Percentiles rank a stretch among this genome's conserved stretches.
These are phyloP conservation scores for Crepidotus variabilis DNA, from an alignment of 768 basidiomycete genomes.

Conservation along the genomic window DNA sequence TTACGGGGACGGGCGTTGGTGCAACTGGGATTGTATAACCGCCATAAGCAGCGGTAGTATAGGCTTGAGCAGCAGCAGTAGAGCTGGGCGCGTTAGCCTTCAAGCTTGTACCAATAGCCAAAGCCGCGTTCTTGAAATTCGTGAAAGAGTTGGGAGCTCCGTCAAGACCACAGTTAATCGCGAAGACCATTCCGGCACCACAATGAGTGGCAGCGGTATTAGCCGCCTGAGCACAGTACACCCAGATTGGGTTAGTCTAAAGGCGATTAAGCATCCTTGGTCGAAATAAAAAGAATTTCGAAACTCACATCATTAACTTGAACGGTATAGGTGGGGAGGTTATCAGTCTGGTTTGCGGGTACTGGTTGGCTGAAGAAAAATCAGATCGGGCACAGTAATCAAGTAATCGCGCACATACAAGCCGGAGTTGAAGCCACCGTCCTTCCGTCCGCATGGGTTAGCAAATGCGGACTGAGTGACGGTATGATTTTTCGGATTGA, in stretches of 20 bases:
- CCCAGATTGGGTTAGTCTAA: constrained; percentile 56
- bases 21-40: constrained; percentile 47
- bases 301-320: constrained; percentile 42
- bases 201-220: constrained; percentile 53
- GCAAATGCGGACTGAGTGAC: constrained; percentile 49
- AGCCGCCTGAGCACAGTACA: constrained; percentile 52
- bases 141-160: constrained; percentile 56
- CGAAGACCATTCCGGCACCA: constrained; percentile 64
- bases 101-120: constrained; percentile 50
- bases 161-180: constrained; percentile 56
- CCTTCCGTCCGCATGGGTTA: constrained; percentile 48
- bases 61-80: constrained; percentile 19
- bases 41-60: constrained; percentile 46
- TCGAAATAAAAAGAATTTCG: neutral
- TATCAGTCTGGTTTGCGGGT: constrained; percentile 43
- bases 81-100: constrained; percentile 37
- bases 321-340: constrained; percentile 47
- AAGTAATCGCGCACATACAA: constrained; percentile 38
- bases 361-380: constrained; percentile 42
- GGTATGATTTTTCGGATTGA: constrained; percentile 55
- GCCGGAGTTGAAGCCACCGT: constrained; percentile 53
- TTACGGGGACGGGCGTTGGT: constrained; percentile 39
- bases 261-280: constrained; percentile 1
- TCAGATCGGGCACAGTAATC: constrained; percentile 1
- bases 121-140: constrained; percentile 55